Conservation (phyloP, 1,284 basidiomycete species). For the Cerrena zonata region DNA sequence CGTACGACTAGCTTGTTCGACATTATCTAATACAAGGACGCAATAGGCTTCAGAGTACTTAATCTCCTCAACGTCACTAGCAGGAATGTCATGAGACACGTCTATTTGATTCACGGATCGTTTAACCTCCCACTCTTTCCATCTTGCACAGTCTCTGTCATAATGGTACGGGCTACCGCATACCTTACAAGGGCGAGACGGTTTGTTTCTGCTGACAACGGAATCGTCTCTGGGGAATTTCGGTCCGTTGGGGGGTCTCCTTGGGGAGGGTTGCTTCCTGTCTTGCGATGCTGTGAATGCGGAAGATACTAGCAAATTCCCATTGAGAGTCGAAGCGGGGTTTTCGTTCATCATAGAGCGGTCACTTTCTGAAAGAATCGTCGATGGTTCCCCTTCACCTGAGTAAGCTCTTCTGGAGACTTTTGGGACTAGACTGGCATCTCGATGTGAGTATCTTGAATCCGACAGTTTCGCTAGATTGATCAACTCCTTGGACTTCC, state of each 20-base stretch:
- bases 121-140: not conserved
- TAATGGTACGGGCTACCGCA: slow-evolving; percentile 17
- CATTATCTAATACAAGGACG: not conserved
- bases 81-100: not conserved
- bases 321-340: not conserved
- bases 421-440: not conserved
- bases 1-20: not conserved
- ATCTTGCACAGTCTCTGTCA: slow-evolving; percentile 17
- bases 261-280: no score
- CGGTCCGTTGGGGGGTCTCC: slow-evolving; percentile 15
- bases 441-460: no score
- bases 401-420: not conserved
- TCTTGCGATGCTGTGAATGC: not conserved
- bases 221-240: slow-evolving; percentile 11
- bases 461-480: no score
- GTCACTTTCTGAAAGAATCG: slow-evolving; percentile 3
- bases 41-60: not conserved
- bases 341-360: no score
- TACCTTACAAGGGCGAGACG: slow-evolving; percentile 15
- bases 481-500: not conserved
- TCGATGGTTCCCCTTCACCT: not conserved
- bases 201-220: slow-evolving; percentile 5
- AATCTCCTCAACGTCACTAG: not conserved
- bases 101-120: not conserved
- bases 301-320: not conserved